Conservation (phyloP, 306 rosid species). For the Quercus robur region DNA sequence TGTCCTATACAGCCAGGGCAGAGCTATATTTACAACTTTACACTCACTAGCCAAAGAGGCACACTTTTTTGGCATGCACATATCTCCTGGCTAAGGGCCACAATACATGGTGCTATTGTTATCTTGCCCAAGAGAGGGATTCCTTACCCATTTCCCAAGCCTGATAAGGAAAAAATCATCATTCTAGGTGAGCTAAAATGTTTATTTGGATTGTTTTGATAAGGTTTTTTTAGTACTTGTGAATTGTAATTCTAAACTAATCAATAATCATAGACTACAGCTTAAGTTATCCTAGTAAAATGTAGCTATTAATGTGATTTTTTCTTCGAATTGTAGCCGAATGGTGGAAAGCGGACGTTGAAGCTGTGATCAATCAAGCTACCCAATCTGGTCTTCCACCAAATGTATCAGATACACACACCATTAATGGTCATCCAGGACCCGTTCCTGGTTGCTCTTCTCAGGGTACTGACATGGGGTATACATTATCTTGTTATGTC, state of each 20-base stretch:
- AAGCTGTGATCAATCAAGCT: constrained; percentile 52
- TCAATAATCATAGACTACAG: neutral
- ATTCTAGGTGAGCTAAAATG: constrained; percentile 37
- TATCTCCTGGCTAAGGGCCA: constrained; percentile 69
- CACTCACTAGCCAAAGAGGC: constrained; percentile 65
- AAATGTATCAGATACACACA: constrained; percentile 67
- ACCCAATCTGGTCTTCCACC: constrained; percentile 52
- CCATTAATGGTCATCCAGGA: constrained; percentile 66
- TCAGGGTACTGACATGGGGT: constrained; percentile 37
- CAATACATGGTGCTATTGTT: constrained; percentile 65
- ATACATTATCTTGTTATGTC: neutral
- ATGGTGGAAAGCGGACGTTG: constrained; percentile 88
- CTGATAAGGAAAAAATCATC: constrained; percentile 51
- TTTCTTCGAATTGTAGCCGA: constrained; percentile 38
- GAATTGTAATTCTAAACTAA: neutral
- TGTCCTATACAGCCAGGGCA: constrained; percentile 72
- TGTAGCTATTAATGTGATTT: neutral
- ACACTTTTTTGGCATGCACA: constrained; percentile 92
- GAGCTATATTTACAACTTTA: constrained; percentile 63
- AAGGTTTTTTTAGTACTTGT: neutral
- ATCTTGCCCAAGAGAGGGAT: constrained; percentile 55
- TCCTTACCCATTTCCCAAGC: constrained; percentile 71
- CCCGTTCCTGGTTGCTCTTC: constrained; percentile 56
- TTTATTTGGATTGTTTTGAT: neutral
- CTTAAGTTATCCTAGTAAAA: neutral